These are phyloP conservation scores for Skeletonema tropicum DNA, from an alignment of 108 stramenopile species.

Conservation along the genomic window DNA sequence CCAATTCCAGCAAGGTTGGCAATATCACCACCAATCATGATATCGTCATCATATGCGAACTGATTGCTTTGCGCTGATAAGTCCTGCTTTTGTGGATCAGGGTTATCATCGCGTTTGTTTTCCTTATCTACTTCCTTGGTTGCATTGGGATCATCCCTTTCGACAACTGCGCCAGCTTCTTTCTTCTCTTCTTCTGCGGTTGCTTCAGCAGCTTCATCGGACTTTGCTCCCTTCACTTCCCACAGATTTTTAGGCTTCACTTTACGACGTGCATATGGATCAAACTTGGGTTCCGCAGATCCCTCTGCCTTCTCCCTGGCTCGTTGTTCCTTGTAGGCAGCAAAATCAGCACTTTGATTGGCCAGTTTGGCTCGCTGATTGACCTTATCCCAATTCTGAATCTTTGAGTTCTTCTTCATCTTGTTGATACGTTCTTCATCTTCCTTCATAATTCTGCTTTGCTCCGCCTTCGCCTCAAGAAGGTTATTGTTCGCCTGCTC, in stretches of 20 bases:
- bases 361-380: slow-evolving; percentile 73
- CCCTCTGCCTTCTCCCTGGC: slow-evolving; percentile 51
- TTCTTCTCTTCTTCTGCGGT: slow-evolving; percentile 61
- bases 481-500: slow-evolving; percentile 58
- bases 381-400: slow-evolving; percentile 85
- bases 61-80: slow-evolving; percentile 59
- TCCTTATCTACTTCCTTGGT: slow-evolving; percentile 42
- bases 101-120: slow-evolving; percentile 39
- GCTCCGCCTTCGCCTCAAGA: slow-evolving; percentile 55
- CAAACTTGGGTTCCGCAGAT: slow-evolving; percentile 62
- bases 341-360: slow-evolving; percentile 77
- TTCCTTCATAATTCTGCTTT: slow-evolving; percentile 48
- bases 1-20: slow-evolving; percentile 52
- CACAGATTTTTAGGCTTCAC: slow-evolving; percentile 91
- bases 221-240: slow-evolving; percentile 77
- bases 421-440: slow-evolving; percentile 63
- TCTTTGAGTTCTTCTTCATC: slow-evolving; percentile 59
- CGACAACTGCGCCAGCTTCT: slow-evolving; percentile 38
- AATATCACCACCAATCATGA: slow-evolving; percentile 62
- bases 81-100: slow-evolving; percentile 43
- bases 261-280: slow-evolving; percentile 86
- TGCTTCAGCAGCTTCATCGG: slow-evolving; percentile 47
- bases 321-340: slow-evolving; percentile 60
- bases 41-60: slow-evolving; percentile 79
- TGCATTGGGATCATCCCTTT: slow-evolving; percentile 42